Evolutionary conservation across 208 protist genomes (phyloP).

Genomic region (Trypanosoma mega): DNA sequence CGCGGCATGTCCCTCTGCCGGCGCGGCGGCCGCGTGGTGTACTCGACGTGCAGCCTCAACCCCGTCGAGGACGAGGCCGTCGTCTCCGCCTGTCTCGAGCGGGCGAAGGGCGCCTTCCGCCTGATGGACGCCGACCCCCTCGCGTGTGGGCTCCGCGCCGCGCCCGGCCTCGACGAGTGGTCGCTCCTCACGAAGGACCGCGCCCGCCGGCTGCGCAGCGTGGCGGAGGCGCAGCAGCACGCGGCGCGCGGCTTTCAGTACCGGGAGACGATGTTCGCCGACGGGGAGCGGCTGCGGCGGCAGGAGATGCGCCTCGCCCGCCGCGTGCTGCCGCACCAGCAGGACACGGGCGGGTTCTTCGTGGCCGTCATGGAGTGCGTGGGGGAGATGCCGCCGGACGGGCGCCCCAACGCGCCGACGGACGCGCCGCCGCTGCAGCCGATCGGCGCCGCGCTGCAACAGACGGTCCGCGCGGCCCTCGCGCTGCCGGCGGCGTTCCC

Average conservation of each 20-base stretch:
- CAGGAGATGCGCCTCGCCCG: slow-evolving; percentile 84
- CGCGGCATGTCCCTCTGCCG: slow-evolving; percentile 82
- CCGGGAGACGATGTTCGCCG: slow-evolving; percentile 71
- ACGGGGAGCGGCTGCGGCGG: slow-evolving; percentile 34
- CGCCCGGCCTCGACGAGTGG: slow-evolving; percentile 82
- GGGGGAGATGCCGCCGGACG: slow-evolving; percentile 33
- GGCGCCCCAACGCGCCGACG: not conserved
- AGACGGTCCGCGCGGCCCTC: slow-evolving; percentile 44
- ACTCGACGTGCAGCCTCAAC: slow-evolving; percentile 96
- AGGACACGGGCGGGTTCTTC: slow-evolving; percentile 98
- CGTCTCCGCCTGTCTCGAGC: slow-evolving; percentile 77
- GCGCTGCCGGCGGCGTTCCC: slow-evolving; percentile 63
- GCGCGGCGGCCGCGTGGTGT: slow-evolving; percentile 90
- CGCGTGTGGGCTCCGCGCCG: slow-evolving; percentile 70
- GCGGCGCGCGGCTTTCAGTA: slow-evolving; percentile 62
- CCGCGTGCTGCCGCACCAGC: slow-evolving; percentile 93
- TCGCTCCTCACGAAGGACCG: slow-evolving; percentile 69
- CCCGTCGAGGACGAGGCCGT: slow-evolving; percentile 96
- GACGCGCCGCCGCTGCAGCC: slow-evolving; percentile 33
- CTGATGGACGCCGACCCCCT: slow-evolving; percentile 82
- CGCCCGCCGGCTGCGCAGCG: slow-evolving; percentile 36
- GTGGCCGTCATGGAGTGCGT: slow-evolving; percentile 90
- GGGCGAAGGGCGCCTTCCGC: slow-evolving; percentile 56
- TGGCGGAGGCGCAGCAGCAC: slow-evolving; percentile 64
- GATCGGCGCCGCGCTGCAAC: slow-evolving; percentile 36